phyloP scores from a whole-genome alignment of 768 basidiomycete genomes.

The Trichaptum fuscoviolaceum region DNA sequence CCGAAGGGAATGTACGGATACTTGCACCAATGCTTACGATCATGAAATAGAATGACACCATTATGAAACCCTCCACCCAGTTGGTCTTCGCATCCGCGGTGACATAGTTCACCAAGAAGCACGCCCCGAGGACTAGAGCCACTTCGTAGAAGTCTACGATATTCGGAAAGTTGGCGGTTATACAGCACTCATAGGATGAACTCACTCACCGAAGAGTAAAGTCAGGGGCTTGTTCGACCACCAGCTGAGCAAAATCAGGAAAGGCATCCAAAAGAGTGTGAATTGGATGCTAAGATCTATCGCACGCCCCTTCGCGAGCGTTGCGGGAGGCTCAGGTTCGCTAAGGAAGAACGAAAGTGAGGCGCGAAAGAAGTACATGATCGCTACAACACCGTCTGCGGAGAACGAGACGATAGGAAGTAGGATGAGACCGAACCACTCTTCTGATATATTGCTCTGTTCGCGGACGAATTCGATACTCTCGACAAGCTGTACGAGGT shows the following conservation, averaged over 20 bases:
- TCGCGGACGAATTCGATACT: constrained; percentile 53
- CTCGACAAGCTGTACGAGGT: constrained; percentile 47
- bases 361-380: constrained; percentile 50
- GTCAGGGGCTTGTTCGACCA: constrained; percentile 54
- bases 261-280: constrained; percentile 73
- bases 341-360: constrained; percentile 28
- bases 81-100: constrained; percentile 77
- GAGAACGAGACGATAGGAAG: constrained; percentile 71
- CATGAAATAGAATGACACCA: constrained; percentile 66
- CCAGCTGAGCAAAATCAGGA: constrained; percentile 66
- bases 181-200: not conserved
- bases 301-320: constrained; percentile 58
- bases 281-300: constrained; percentile 80
- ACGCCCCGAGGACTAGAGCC: constrained; percentile 55
- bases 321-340: constrained; percentile 39
- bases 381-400: constrained; percentile 60
- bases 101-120: constrained; percentile 76
- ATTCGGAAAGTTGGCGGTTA: not conserved
- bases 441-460: constrained; percentile 38
- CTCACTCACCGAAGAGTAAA: constrained; percentile 57
- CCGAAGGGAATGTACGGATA: not conserved
- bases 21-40: constrained; percentile 34
- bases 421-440: constrained; percentile 77
- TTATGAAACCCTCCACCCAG: constrained; percentile 68
- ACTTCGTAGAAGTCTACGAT: constrained; percentile 62